Conservation (phyloP, 1,139 yeast genomes). For the Hyphopichia buzzinii region DNA sequence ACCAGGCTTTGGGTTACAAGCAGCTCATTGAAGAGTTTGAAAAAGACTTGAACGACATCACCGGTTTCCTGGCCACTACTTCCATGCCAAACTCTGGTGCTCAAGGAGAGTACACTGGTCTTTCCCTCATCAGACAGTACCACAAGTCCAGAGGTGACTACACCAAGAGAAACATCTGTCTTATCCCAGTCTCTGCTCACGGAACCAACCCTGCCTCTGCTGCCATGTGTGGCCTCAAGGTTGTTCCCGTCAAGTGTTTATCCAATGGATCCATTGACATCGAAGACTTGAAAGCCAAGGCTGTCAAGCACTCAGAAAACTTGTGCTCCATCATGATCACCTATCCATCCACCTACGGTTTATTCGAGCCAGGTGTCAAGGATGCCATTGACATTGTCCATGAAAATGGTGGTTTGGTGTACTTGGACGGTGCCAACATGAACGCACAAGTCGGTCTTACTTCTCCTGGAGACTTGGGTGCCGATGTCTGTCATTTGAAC, state of each 20-base stretch:
- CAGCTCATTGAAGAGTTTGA: slow-evolving; percentile 76
- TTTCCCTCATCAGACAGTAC: slow-evolving; percentile 80
- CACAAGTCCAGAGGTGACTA: slow-evolving; percentile 68
- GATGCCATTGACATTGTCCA: slow-evolving; percentile 84
- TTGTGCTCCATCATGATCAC: slow-evolving; percentile 95
- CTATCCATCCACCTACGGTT: slow-evolving; percentile 95
- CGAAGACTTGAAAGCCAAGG: slow-evolving; percentile 70
- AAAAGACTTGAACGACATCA: slow-evolving; percentile 82
- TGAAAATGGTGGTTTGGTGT: slow-evolving; percentile 87
- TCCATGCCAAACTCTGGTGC: slow-evolving; percentile 98
- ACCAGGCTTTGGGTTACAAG: slow-evolving; percentile 83
- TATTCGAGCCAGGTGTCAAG: slow-evolving; percentile 89
- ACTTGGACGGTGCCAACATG: slow-evolving; percentile 98
- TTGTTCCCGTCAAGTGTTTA: slow-evolving; percentile 86
- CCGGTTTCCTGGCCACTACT: slow-evolving; percentile 93
- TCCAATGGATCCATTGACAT: slow-evolving; percentile 83
- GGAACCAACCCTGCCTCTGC: slow-evolving; percentile 99
- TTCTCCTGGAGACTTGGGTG: slow-evolving; percentile 96
- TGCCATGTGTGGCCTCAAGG: slow-evolving; percentile 94
- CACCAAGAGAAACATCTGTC: slow-evolving; percentile 73
- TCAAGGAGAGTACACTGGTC: slow-evolving; percentile 95
- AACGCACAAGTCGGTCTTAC: slow-evolving; percentile 98
- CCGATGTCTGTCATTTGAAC: slow-evolving; percentile 97
- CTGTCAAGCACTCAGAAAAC: slow-evolving; percentile 62
- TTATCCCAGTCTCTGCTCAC: slow-evolving; percentile 96